A percentile compares a stretch with the other conserved stretches of the same genome.
Conservation (phyloP, 2,329 filamentous ascomycete species). For the Conoideocrella luteorostrata region DNA sequence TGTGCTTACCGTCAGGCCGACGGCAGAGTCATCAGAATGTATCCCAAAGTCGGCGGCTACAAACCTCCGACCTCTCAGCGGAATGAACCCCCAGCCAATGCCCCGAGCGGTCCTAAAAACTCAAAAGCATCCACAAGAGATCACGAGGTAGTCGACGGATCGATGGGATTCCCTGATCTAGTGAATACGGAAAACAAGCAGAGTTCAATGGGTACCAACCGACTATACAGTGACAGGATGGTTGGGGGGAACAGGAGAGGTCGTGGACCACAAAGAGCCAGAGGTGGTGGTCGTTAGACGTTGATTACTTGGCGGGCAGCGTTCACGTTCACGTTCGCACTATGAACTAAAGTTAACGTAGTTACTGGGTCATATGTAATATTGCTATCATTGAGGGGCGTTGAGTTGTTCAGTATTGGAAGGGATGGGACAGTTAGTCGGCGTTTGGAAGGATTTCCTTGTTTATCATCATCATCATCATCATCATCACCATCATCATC, state of each 20-base stretch:
- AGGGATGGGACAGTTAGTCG: no score
- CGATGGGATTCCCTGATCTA: slow-evolving; percentile 46
- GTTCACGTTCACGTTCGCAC: no score
- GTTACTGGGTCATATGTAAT: no score
- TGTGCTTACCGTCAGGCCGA: slow-evolving; percentile 50
- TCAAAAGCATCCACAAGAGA: slow-evolving; percentile 22
- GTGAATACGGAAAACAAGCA: slow-evolving; percentile 26
- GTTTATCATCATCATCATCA: no score
- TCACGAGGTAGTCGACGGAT: slow-evolving; percentile 46
- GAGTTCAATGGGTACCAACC: slow-evolving; percentile 21
- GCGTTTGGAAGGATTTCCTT: no score
- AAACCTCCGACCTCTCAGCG: slow-evolving; percentile 20
- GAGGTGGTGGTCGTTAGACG: neutral
- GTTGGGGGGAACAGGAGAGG: slow-evolving; percentile 23
- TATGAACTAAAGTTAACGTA: no score
- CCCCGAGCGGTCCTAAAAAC: slow-evolving; percentile 24
- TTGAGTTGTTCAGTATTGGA: no score
- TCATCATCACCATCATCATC: no score
- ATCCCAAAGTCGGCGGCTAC: slow-evolving; percentile 52
- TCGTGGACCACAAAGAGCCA: slow-evolving; percentile 18
- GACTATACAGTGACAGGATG: slow-evolving; percentile 50
- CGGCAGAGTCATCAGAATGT: slow-evolving; percentile 66
- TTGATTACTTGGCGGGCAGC: neutral
- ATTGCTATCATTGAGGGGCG: no score
- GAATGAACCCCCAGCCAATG: slow-evolving; percentile 23